Base-by-base conservation (phyloP, 163 green algal species). In the Scenedesmus sp. region DNA sequence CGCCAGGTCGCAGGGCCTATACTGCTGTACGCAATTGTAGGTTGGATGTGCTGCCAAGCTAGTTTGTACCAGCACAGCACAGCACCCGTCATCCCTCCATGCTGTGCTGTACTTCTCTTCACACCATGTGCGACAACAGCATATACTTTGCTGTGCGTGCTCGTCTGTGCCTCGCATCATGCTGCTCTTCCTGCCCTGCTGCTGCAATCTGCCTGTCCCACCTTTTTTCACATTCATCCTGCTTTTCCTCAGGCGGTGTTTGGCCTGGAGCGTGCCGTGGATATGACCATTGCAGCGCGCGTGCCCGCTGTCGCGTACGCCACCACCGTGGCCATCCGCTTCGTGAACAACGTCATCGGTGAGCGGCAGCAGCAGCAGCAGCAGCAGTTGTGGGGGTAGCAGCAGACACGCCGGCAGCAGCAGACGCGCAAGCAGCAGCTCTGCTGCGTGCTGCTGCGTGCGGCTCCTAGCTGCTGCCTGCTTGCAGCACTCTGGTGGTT, bases 331-430 rank as follows among this genome's bases (percentile, higher is more conserved):
- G 94, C 94, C 60, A 97, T 99, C 81, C 96, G 98, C 60, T 99
- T 99, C 88, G 90, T 94, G 57, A 99, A 99, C 94, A 99, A 99
- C 92, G 95, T 99, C 52, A 95, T 99, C 57, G 98, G 98, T 81
- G 96, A 96, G 0, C 81, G 52, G 18, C 9, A 23, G 52, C 46
- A 12, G 62, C 70, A 46, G 62, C 23, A 67, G n/a, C 59, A 46
- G 62, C 26, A 26, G 84, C 10, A 59, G 60, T 16, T 60, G 26
- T 12, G 23, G 10, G 34, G 34, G n/a, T 23, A 46, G 62, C 26
- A 26, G 84, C 12, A 59, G 60, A 34, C 26, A 16, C 3, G 23
- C 9, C 34, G 34, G 34, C 34, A 46, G 34, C 34, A 46, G 34
- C 34, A 46, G 34, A 46, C 34, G 34, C 34, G 34, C 34, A 46